phyloP scores from a whole-genome alignment of 305 asterid species.

The Stenogyne calaminthoides region DNA sequence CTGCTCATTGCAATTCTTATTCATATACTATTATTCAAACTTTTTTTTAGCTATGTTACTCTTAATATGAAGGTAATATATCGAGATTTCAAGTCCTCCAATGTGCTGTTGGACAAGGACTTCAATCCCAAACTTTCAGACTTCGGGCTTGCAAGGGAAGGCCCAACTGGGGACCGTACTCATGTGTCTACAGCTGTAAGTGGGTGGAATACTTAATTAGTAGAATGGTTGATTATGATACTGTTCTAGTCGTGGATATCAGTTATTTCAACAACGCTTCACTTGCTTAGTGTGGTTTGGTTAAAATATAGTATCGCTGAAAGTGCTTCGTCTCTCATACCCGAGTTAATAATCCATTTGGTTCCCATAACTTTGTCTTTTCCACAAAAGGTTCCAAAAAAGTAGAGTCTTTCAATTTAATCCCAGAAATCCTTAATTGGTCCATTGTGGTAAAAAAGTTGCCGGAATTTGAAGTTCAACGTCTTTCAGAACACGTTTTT shows the following conservation, averaged over 20 bases:
- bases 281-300: not conserved
- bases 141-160: conserved; percentile 98
- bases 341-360: too few species aligned
- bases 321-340: not conserved
- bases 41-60: not conserved
- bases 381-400: too few species aligned
- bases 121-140: conserved; percentile 85
- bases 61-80: conserved; percentile 63
- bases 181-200: conserved; percentile 97
- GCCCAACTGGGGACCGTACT: conserved; percentile 71
- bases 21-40: not conserved
- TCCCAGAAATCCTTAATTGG: too few species aligned
- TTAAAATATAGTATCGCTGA: not conserved
- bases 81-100: conserved; percentile 92
- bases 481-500: too few species aligned
- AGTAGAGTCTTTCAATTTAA: too few species aligned
- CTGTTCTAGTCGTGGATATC: not conserved
- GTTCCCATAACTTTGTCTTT: too few species aligned
- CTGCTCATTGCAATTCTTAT: not conserved
- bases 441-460: too few species aligned
- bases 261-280: not conserved
- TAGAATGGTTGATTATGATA: conserved; percentile 17
- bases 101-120: conserved; percentile 76
- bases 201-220: conserved; percentile 20
- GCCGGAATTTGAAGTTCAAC: too few species aligned